A percentile compares a stretch with the other conserved stretches of the same genome.
These are phyloP conservation scores for Williopsis jadinii DNA, from an alignment of 1,139 yeast genomes.

Conservation along the genomic window DNA sequence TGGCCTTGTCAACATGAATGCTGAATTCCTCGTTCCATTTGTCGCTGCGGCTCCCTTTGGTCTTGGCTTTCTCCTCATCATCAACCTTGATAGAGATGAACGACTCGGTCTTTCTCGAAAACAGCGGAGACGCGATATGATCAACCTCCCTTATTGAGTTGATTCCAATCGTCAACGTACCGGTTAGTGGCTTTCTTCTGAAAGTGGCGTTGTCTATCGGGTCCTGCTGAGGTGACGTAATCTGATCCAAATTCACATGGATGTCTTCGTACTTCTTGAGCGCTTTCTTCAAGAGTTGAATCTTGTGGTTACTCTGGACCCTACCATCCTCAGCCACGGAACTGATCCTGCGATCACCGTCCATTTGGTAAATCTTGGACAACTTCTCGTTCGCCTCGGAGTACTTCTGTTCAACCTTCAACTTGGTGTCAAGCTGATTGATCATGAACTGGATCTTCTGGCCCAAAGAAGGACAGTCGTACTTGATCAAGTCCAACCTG, in stretches of 20 bases:
- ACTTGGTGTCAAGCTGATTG: slow-evolving; percentile 86
- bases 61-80: slow-evolving; percentile 72
- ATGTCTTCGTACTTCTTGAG: slow-evolving; percentile 84
- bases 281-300: slow-evolving; percentile 76
- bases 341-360: slow-evolving; percentile 82
- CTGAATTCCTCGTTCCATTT: slow-evolving; percentile 81
- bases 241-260: slow-evolving; percentile 46
- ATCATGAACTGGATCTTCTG: slow-evolving; percentile 93
- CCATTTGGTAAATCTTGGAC: slow-evolving; percentile 76
- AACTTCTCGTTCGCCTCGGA: slow-evolving; percentile 88
- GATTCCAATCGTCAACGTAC: slow-evolving; percentile 63
- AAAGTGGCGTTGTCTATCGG: slow-evolving; percentile 60
- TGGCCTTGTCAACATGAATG: slow-evolving; percentile 80
- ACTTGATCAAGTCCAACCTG: slow-evolving; percentile 75
- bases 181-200: slow-evolving; percentile 78
- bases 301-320: slow-evolving; percentile 77
- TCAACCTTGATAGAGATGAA: slow-evolving; percentile 75
- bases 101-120: slow-evolving; percentile 76
- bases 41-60: slow-evolving; percentile 70
- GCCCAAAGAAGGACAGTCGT: slow-evolving; percentile 93
- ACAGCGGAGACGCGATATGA: slow-evolving; percentile 78
- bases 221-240: slow-evolving; percentile 46
- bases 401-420: slow-evolving; percentile 90
- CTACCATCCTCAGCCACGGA: slow-evolving; percentile 88
- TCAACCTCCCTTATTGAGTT: slow-evolving; percentile 83